Conservation (phyloP, 1,284 basidiomycete species). For the Naganishia liquefaciens region DNA sequence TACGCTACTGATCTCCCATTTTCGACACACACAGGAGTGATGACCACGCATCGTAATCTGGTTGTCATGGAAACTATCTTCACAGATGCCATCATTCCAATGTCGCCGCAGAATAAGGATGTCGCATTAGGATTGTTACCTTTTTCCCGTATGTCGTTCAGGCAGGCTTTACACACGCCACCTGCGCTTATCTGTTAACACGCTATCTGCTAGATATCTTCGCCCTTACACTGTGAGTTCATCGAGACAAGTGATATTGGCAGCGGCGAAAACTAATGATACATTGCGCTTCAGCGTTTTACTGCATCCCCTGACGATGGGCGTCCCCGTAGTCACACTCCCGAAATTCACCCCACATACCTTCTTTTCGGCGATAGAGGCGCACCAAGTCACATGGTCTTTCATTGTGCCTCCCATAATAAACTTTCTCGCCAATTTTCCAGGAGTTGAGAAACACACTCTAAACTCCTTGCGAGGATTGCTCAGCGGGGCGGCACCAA, state of each 20-base stretch:
- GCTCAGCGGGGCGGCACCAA: conserved; percentile 78
- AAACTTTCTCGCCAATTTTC: conserved; percentile 57
- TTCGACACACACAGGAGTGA: conserved; percentile 17
- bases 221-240: conserved; percentile 25
- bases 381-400: conserved; percentile 64
- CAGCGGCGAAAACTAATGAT: neutral
- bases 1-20: neutral
- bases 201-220: conserved; percentile 20
- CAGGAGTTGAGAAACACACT: conserved; percentile 70
- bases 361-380: conserved; percentile 70
- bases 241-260: conserved; percentile 43
- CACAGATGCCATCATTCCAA: conserved; percentile 53
- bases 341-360: conserved; percentile 61
- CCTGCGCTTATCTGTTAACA: neutral
- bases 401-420: conserved; percentile 84
- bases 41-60: conserved; percentile 31
- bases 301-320: conserved; percentile 63
- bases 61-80: conserved; percentile 54
- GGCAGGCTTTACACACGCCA: neutral
- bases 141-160: conserved; percentile 52
- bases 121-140: conserved; percentile 63
- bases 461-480: conserved; percentile 64
- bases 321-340: conserved; percentile 67
- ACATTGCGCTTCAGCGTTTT: conserved; percentile 51
- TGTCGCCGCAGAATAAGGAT: conserved; percentile 55